These are phyloP conservation scores for Exophiala aquamarina DNA, from an alignment of 2,329 filamentous ascomycete species.

Conservation along the genomic window DNA sequence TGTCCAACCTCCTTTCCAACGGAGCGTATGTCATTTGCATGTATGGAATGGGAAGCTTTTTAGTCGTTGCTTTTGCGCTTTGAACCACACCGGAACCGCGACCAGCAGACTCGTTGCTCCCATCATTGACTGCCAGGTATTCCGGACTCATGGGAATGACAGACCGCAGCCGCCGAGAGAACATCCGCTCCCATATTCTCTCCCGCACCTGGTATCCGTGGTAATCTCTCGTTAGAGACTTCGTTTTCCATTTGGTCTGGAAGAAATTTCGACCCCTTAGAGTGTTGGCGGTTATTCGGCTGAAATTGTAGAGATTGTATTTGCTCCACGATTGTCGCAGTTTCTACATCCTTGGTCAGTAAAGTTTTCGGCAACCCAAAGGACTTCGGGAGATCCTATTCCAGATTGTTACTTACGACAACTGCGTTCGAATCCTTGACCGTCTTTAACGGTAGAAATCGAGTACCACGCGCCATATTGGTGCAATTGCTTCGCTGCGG, in stretches of 20 bases:
- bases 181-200: slow-evolving; percentile 92
- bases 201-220: slow-evolving; percentile 95
- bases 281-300: slow-evolving; percentile 50
- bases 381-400: not conserved
- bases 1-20: slow-evolving; percentile 84
- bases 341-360: slow-evolving; percentile 61
- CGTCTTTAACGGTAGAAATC: not conserved
- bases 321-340: slow-evolving; percentile 96
- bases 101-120: slow-evolving; percentile 78
- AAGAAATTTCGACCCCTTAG: slow-evolving; percentile 69
- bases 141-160: slow-evolving; percentile 81
- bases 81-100: slow-evolving; percentile 70
- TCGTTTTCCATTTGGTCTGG: slow-evolving; percentile 97
- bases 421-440: too few relatives aligned
- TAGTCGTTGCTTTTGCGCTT: slow-evolving; percentile 6
- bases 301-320: slow-evolving; percentile 91
- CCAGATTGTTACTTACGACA: not conserved
- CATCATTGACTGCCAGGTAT: slow-evolving; percentile 79
- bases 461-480: not conserved
- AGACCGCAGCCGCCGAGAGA: slow-evolving; percentile 74
- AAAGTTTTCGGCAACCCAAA: not conserved
- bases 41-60: slow-evolving; percentile 61
- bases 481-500: not conserved
- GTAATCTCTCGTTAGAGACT: slow-evolving; percentile 78
- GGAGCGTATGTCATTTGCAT: slow-evolving; percentile 96